A percentile compares a stretch with the other conserved stretches of the same genome.
Conservation (phyloP, 192 early-diverging fungal genomes). For the Hyaloraphidium curvatum region DNA sequence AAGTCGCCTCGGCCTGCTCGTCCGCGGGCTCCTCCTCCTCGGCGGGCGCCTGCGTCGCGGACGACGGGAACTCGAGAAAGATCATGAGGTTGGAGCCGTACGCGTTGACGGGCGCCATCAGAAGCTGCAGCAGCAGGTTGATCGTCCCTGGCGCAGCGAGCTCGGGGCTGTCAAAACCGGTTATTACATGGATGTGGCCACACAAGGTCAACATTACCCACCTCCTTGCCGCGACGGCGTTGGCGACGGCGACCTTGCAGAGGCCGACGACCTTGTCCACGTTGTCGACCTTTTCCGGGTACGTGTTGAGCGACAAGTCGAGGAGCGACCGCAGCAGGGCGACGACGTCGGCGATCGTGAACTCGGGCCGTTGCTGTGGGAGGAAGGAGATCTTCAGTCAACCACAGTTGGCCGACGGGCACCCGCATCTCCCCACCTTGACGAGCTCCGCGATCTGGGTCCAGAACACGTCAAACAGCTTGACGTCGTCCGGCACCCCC, state of each 20-base stretch:
- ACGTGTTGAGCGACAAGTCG: conserved; percentile 80
- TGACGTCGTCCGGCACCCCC: conserved; percentile 70
- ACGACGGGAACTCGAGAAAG: conserved; percentile 32
- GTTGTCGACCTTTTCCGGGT: conserved; percentile 67
- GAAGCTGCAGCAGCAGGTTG: conserved; percentile 57
- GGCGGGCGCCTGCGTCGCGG: conserved; percentile 10
- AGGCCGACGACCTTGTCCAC: conserved; percentile 83
- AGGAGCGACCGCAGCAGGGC: conserved; percentile 72
- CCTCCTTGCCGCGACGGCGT: background rate
- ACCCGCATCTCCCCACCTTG: conserved; percentile 23
- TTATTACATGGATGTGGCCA: background rate
- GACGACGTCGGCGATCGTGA: conserved; percentile 79
- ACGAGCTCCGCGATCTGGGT: conserved; percentile 80
- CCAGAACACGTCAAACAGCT: conserved; percentile 96
- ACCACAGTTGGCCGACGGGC: background rate
- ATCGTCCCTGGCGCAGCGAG: conserved; percentile 46
- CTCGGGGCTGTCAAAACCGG: conserved; percentile 29
- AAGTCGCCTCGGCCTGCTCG: no score
- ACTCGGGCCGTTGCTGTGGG: conserved; percentile 63
- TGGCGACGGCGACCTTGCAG: conserved; percentile 36
- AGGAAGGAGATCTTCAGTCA: background rate
- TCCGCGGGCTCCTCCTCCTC: no score
- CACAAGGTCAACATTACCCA: conserved; percentile 1
- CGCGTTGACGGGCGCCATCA: conserved; percentile 62
- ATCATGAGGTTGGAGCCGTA: conserved; percentile 31